A percentile compares a stretch with the other conserved stretches of the same genome.
phyloP scores from a whole-genome alignment of 2,329 filamentous ascomycete species.

The Talaromyces marneffei region DNA sequence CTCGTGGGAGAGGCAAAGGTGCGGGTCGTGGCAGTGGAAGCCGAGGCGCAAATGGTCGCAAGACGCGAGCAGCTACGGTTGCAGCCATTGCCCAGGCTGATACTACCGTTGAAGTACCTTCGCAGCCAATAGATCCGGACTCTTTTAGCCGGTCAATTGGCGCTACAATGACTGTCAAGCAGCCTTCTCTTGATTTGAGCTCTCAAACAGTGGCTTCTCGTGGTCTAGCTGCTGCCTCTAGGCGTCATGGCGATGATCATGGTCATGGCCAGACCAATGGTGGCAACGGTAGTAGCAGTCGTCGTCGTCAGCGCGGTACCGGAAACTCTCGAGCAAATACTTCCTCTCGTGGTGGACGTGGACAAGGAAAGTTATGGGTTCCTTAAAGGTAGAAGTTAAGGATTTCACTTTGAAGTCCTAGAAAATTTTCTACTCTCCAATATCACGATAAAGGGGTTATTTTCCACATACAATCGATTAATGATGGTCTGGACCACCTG shows the following conservation, averaged over 20 bases:
- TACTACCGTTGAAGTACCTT: conserved; percentile 38
- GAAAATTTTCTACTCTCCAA: background rate
- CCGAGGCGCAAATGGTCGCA: conserved; percentile 26
- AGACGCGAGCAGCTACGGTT: conserved; percentile 24
- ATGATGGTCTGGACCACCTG: background rate
- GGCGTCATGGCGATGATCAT: conserved; percentile 25
- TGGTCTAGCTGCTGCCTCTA: conserved; percentile 30
- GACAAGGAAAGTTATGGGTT: conserved; percentile 42
- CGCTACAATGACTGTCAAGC: conserved; percentile 23
- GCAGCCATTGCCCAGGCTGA: conserved; percentile 23
- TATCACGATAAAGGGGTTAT: conserved; percentile 2
- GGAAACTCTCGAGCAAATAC: conserved; percentile 27
- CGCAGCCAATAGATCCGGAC: conserved; percentile 44
- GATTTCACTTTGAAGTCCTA: conserved; percentile 1
- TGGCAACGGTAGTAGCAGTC: background rate
- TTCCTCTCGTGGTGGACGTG: conserved; percentile 31
- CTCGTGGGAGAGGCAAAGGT: conserved; percentile 36
- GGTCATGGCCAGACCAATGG: conserved; percentile 11
- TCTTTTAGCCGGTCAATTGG: conserved; percentile 42
- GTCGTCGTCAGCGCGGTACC: conserved; percentile 23
- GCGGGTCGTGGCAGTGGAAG: conserved; percentile 23
- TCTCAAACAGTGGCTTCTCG: conserved; percentile 30
- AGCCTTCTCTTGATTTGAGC: conserved; percentile 27
- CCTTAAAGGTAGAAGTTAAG: conserved; percentile 29
- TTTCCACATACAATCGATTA: conserved; percentile 1